These are phyloP conservation scores for Stachybotrys elegans DNA, from an alignment of 2,329 filamentous ascomycete genomes.

Conservation along the genomic window DNA sequence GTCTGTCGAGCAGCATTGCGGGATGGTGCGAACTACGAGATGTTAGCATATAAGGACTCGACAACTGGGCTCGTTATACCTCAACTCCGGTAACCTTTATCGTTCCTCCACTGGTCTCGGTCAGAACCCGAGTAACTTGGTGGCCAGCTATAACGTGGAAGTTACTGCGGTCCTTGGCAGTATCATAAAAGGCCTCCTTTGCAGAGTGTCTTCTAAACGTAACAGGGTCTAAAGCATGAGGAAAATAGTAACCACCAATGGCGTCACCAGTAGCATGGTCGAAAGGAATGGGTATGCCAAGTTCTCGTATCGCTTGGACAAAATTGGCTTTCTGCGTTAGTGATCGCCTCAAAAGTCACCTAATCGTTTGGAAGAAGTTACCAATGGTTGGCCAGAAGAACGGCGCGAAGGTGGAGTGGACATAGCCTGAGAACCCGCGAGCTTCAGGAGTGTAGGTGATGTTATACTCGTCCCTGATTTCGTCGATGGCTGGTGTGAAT, in stretches of 20 bases:
- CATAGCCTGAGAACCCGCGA: constrained; percentile 11
- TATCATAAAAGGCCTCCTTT: constrained; percentile 12
- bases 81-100: constrained; percentile 10
- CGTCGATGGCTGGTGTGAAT: constrained; percentile 8
- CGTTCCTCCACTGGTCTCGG: constrained; percentile 15
- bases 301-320: constrained; percentile 9
- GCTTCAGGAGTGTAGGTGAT: constrained; percentile 10
- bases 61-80: constrained; percentile 5
- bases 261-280: constrained; percentile 15
- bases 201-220: constrained; percentile 12
- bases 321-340: constrained; percentile 9
- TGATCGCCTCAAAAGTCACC: constrained; percentile 3
- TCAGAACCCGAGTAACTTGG: constrained; percentile 14
- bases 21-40: constrained; percentile 10
- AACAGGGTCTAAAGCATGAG: constrained; percentile 12
- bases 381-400: constrained; percentile 19
- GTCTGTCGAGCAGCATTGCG: background rate
- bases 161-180: constrained; percentile 9
- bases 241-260: constrained; percentile 14
- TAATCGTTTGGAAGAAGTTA: constrained; percentile 1
- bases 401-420: constrained; percentile 14
- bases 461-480: constrained; percentile 11
- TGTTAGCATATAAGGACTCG: background rate
- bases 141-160: constrained; percentile 9
- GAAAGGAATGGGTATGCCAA: constrained; percentile 7